A percentile compares a stretch with the other conserved stretches of the same genome.
These are phyloP conservation scores for Pythium diclinum DNA, from an alignment of 352 stramenopile genomes.

Conservation along the genomic window DNA sequence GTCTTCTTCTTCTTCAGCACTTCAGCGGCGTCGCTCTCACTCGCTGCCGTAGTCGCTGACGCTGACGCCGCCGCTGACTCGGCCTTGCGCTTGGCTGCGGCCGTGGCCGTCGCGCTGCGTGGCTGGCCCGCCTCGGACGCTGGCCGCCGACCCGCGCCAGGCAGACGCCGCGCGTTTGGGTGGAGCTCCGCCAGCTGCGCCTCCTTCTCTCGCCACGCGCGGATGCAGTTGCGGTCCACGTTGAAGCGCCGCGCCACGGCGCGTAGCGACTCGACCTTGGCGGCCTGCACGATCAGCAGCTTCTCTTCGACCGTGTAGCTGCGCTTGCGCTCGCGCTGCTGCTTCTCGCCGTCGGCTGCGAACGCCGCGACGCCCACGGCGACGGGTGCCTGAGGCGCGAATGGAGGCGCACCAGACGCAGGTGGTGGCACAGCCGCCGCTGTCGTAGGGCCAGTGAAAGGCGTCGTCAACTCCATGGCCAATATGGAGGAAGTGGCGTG, in stretches of 20 bases:
- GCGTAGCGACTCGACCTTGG: conserved; percentile 51
- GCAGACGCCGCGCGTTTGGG: conserved; percentile 52
- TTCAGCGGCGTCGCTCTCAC: background rate
- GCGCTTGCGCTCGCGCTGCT: conserved; percentile 53
- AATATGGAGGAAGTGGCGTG: background rate
- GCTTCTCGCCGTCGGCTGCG: conserved; percentile 8
- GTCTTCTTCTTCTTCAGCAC: conserved; percentile 22
- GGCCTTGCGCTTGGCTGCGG: conserved; percentile 26
- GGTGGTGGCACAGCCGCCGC: background rate
- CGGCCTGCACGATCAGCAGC: conserved; percentile 54
- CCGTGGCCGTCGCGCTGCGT: background rate
- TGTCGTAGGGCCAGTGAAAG: background rate
- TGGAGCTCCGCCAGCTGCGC: conserved; percentile 49
- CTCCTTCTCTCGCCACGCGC: conserved; percentile 65
- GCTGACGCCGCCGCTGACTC: conserved; percentile 1
- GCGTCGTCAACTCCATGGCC: background rate
- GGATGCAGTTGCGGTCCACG: conserved; percentile 72
- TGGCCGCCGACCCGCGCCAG: conserved; percentile 45
- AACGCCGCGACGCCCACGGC: conserved; percentile 6
- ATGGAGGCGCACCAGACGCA: background rate
- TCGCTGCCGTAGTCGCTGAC: background rate
- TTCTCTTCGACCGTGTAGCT: conserved; percentile 78
- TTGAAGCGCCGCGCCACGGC: conserved; percentile 59
- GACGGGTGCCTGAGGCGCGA: background rate
- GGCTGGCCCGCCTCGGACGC: conserved; percentile 15